Conservation (phyloP, 371 early-diverging fungal species). For the Mortierella sp. region DNA sequence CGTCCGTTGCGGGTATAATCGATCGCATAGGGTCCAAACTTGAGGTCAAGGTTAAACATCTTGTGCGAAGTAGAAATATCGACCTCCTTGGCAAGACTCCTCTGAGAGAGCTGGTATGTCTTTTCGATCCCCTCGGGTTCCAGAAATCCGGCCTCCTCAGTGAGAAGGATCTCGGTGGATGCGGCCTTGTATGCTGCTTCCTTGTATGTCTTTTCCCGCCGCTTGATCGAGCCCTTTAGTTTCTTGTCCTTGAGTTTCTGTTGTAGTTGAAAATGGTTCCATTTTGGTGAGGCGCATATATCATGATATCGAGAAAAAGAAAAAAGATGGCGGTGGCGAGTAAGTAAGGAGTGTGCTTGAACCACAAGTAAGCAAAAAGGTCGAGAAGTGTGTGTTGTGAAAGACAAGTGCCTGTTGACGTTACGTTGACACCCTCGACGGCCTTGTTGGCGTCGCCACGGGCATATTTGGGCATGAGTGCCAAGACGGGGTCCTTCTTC, state of each 20-base stretch:
- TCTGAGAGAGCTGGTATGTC: constrained; percentile 90
- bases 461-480: constrained; percentile 45
- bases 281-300: neutral
- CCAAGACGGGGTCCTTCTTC: constrained; percentile 55
- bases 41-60: constrained; percentile 83
- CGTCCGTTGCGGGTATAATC: constrained; percentile 95
- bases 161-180: constrained; percentile 80
- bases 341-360: neutral
- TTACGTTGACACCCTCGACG: constrained; percentile 55
- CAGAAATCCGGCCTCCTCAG: constrained; percentile 83
- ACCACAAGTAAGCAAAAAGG: neutral
- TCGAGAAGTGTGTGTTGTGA: neutral
- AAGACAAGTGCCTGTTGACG: neutral
- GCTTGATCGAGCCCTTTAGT: constrained; percentile 70
- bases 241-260: constrained; percentile 78
- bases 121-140: constrained; percentile 93
- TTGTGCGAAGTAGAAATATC: constrained; percentile 86
- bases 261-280: neutral
- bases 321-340: neutral
- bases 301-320: neutral
- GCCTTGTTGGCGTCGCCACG: constrained; percentile 39
- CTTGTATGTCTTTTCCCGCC: constrained; percentile 70
- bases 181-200: constrained; percentile 85
- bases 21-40: constrained; percentile 90
- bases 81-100: constrained; percentile 79